These are phyloP conservation scores for Allomyces macrogynus DNA, from an alignment of 192 early-diverging fungal species.

Conservation along the genomic window DNA sequence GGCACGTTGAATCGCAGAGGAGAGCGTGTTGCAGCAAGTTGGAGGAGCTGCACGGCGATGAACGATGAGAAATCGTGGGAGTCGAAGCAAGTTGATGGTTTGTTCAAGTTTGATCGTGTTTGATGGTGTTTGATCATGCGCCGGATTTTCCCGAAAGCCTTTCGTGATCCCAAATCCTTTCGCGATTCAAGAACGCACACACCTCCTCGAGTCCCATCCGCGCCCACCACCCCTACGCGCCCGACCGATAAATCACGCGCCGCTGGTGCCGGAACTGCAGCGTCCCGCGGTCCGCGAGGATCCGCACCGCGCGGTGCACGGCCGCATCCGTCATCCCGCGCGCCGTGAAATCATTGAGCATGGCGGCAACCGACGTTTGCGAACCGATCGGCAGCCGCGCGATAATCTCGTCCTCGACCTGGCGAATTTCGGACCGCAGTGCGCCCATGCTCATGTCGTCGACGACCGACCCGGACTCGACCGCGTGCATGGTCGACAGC, in stretches of 20 bases:
- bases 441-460: constrained; percentile 62
- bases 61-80: no score
- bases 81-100: no score
- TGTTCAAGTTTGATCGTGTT: no score
- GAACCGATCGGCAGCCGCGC: constrained; percentile 74
- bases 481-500: constrained; percentile 90
- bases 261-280: constrained; percentile 63
- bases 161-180: no score
- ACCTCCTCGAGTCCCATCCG: no score
- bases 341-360: constrained; percentile 25
- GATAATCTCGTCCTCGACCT: constrained; percentile 65
- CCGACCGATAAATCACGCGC: constrained; percentile 27
- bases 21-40: no score
- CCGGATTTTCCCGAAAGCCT: no score
- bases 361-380: constrained; percentile 27
- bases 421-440: constrained; percentile 50
- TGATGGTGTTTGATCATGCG: no score
- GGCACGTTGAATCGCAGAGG: no score
- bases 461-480: constrained; percentile 63
- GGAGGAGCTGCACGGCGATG: no score
- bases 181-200: no score
- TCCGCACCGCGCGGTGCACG: constrained; percentile 50
- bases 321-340: constrained; percentile 30
- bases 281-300: constrained; percentile 59
- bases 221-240: constrained; percentile 8